Percentiles rank a stretch among this genome's conserved stretches.
These are phyloP conservation scores for Gilbertella persicaria DNA, from an alignment of 371 early-diverging fungal genomes.

Conservation along the genomic window DNA sequence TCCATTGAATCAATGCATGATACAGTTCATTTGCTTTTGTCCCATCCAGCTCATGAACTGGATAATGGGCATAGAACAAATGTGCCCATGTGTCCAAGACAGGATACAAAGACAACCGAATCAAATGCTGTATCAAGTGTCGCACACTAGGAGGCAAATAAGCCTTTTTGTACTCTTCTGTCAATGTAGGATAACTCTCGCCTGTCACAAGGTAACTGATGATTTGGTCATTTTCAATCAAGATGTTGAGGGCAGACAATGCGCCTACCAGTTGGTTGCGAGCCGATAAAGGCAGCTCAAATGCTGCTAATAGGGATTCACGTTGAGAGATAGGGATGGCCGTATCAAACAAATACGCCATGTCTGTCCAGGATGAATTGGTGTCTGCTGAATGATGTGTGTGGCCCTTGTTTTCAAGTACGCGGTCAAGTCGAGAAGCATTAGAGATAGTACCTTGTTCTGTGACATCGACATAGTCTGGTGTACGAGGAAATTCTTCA, in stretches of 20 bases:
- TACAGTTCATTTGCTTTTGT: conserved; percentile 23
- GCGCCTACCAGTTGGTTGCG: conserved; percentile 33
- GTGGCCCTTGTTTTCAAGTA: conserved; percentile 12
- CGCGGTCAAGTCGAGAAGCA: conserved; percentile 24
- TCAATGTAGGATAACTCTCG: conserved; percentile 1
- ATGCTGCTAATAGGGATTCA: conserved; percentile 18
- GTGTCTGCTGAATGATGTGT: no score
- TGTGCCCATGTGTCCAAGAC: conserved; percentile 34
- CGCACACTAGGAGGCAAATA: conserved; percentile 31
- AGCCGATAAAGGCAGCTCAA: conserved; percentile 22
- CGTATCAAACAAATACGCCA: conserved; percentile 11
- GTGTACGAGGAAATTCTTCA: conserved; percentile 5
- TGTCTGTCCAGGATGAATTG: no score
- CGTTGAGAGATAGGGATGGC: conserved; percentile 13
- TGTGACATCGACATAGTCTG: conserved; percentile 32
- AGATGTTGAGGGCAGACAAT: conserved; percentile 37
- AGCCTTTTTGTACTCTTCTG: no score
- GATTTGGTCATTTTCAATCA: conserved; percentile 42
- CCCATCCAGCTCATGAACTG: conserved; percentile 25
- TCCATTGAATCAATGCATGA: conserved; percentile 29
- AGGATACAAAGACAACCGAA: conserved; percentile 31
- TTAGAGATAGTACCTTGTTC: conserved; percentile 29
- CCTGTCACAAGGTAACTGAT: conserved; percentile 23
- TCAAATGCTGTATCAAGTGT: conserved; percentile 23
- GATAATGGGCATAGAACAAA: conserved; percentile 7